Evolutionary conservation across 495 filamentous ascomycete genomes (phyloP), one percentile per base, ranked within the genome.

Genomic region (Tuber borchii): DNA sequence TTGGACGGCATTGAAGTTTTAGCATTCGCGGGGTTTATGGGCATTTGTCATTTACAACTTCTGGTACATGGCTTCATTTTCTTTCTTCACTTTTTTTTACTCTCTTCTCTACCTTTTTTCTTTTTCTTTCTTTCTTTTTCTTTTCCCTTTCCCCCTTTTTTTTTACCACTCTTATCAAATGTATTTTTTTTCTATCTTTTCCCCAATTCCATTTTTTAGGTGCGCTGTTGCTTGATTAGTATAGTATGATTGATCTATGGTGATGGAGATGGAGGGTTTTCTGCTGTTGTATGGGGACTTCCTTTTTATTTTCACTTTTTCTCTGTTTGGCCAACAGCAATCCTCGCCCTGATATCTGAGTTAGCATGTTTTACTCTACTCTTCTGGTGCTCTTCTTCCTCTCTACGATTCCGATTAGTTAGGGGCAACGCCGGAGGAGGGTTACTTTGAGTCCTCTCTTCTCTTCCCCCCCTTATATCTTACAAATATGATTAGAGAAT

Each of bases 11-110:
- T 65, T 65, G 26, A 75, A 79, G 78, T 51, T 79, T 79, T 71
- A 79, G 73, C 61, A 79, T 76, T 79, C 73, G 61, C 73, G 70
- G 77, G 78, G 73, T 76, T 79, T 72, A 78, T 69, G 69, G 76
- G 77, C 76, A 79, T 79, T 75, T 79, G 17, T 79, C 78, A 72
- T 74, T 75, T 79, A 65, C 56, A 65, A 34, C 34, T 73, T 74
- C 77, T 79, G 43, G 76, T 75, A 75, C 72, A 70, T 79, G 78
- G 78, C 61, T 79, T 79, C 71, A 22, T 39, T 75, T 34, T 65
- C 42, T 46, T 69, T 72, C 8, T 40, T 45, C 69, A 43, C 69
- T 45, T 46, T 73, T 44, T 51, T 44, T 31, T 45, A 9, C 42
- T 56, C 43, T 73, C 69, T 74, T 45, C 76, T 76, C 40, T 73